Conservation (phyloP, 2,329 filamentous ascomycete genomes). For the Thermoascus crustaceus region DNA sequence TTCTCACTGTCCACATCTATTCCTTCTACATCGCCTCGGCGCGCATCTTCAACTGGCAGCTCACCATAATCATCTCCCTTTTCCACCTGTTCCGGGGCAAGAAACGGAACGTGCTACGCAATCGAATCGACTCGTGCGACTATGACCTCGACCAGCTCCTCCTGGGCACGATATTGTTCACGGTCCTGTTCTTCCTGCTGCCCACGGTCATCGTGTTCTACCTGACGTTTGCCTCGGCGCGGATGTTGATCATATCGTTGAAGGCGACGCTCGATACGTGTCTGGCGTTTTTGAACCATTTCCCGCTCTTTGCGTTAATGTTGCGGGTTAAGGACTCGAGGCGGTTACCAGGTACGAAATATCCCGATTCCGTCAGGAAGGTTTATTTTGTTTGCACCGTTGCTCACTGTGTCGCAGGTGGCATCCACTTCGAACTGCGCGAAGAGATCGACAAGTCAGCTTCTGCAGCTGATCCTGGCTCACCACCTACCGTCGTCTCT, state of each 20-base stretch:
- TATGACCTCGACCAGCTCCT: conserved; percentile 96
- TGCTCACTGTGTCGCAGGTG: conserved; percentile 43
- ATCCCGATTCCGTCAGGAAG: conserved; percentile 7
- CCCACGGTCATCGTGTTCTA: conserved; percentile 97
- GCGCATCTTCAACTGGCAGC: conserved; percentile 96
- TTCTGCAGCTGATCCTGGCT: conserved; percentile 23
- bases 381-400: too few relatives aligned
- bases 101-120: conserved; percentile 92
- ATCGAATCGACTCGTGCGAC: conserved; percentile 97
- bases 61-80: conserved; percentile 92
- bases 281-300: conserved; percentile 91
- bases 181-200: conserved; percentile 84
- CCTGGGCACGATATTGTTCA: conserved; percentile 93
- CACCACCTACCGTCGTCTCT: conserved; percentile 54
- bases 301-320: conserved; percentile 95
- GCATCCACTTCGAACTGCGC: conserved; percentile 83
- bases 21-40: conserved; percentile 96
- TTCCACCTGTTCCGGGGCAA: conserved; percentile 98
- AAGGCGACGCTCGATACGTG: conserved; percentile 88
- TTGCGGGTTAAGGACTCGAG: conserved; percentile 85
- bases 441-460: conserved; percentile 50
- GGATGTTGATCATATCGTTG: conserved; percentile 89
- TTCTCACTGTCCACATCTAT: conserved; percentile 92
- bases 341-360: conserved; percentile 63
- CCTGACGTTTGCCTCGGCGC: conserved; percentile 84